A percentile compares a stretch with the other conserved stretches of the same genome.
Conservation (phyloP, 371 early-diverging fungal species). For the Apophysomyces sp. region DNA sequence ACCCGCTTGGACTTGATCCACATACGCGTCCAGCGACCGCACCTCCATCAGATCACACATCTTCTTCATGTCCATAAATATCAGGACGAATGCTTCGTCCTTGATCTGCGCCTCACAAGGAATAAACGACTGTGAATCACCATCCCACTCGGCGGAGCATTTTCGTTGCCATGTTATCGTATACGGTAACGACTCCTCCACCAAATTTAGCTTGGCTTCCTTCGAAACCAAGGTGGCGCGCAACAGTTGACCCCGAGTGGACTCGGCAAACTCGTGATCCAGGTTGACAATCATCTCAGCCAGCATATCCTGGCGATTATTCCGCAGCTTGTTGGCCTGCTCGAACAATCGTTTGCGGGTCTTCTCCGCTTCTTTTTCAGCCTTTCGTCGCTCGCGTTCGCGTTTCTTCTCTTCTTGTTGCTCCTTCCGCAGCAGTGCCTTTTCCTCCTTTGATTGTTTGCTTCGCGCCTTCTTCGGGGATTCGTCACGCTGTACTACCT, state of each 20-base stretch:
- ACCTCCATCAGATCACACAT: slow-evolving; percentile 32
- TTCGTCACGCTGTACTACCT: not conserved
- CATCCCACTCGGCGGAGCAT: slow-evolving; percentile 53
- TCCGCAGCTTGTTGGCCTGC: slow-evolving; percentile 39
- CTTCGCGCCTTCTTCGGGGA: slow-evolving; percentile 16
- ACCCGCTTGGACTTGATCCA: slow-evolving; percentile 16
- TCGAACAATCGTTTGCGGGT: slow-evolving; percentile 29
- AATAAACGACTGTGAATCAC: slow-evolving; percentile 38
- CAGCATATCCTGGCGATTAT: slow-evolving; percentile 36
- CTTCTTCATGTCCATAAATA: slow-evolving; percentile 35
- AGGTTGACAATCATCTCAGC: slow-evolving; percentile 59
- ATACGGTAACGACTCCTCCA: slow-evolving; percentile 16
- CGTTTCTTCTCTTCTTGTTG: slow-evolving; percentile 23
- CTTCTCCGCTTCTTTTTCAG: slow-evolving; percentile 44
- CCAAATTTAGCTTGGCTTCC: slow-evolving; percentile 9
- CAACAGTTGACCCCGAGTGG: slow-evolving; percentile 13
- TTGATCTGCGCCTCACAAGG: slow-evolving; percentile 41
- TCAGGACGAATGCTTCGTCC: slow-evolving; percentile 39
- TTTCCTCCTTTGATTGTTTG: slow-evolving; percentile 18
- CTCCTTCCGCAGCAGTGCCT: slow-evolving; percentile 4
- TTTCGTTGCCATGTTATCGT: slow-evolving; percentile 53
- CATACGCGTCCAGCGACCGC: slow-evolving; percentile 13
- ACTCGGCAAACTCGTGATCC: slow-evolving; percentile 23
- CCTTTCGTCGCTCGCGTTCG: slow-evolving; percentile 14
- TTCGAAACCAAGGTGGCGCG: not conserved